These are phyloP conservation scores for Psilocybe subaeruginosa DNA, from an alignment of 768 basidiomycete species.

Conservation along the genomic window DNA sequence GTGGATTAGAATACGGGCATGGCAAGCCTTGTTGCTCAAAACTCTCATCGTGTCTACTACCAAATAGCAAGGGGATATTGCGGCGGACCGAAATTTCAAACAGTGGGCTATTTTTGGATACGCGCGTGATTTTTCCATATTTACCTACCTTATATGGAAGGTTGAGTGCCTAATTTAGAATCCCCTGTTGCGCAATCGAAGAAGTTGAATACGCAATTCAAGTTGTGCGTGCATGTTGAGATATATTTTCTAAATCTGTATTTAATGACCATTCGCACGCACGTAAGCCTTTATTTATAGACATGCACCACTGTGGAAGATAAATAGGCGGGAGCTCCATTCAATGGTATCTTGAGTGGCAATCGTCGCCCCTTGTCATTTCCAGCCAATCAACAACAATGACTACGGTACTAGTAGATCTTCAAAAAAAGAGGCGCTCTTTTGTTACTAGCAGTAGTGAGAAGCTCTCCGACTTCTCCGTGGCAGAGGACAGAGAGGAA, in stretches of 20 bases:
- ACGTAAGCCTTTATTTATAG: background rate
- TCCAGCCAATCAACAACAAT: background rate
- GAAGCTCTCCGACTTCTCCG: slow-evolving; percentile 12
- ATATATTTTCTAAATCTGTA: background rate
- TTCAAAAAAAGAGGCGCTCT: background rate
- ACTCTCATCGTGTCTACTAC: background rate
- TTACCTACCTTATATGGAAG: slow-evolving; percentile 18
- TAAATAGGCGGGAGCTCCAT: slow-evolving; percentile 2
- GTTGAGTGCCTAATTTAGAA: slow-evolving; percentile 12
- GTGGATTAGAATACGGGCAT: too few species aligned
- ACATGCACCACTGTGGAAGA: slow-evolving; percentile 1
- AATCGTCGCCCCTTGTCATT: background rate
- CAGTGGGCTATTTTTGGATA: background rate
- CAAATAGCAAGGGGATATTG: background rate
- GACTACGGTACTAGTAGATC: slow-evolving; percentile 14
- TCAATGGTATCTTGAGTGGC: background rate
- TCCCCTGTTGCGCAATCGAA: slow-evolving; percentile 27
- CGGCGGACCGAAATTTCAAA: background rate
- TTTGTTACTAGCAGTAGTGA: slow-evolving; percentile 12
- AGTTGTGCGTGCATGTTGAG: background rate
- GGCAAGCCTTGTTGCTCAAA: too few species aligned
- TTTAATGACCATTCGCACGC: background rate
- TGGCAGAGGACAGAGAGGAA: slow-evolving; percentile 4
- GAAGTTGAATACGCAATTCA: slow-evolving; percentile 22
- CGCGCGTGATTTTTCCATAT: background rate